These are phyloP conservation scores for Cyclostephanos tholiformis DNA, from an alignment of 108 stramenopile species.

Conservation along the genomic window DNA sequence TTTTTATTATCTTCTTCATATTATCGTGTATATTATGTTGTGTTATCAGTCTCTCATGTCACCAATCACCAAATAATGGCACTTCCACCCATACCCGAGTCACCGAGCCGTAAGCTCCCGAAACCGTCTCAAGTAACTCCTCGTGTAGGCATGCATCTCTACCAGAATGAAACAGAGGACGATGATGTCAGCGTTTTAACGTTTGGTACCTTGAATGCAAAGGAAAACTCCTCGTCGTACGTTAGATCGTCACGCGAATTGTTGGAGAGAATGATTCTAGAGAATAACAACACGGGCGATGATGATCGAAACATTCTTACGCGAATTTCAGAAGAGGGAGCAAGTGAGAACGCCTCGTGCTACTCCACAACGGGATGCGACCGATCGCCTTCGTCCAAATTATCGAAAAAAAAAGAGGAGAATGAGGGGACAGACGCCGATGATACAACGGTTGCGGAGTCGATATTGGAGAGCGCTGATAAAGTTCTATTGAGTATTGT, in stretches of 20 bases:
- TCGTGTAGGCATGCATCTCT: constrained; percentile 16
- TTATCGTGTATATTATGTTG: too few species aligned
- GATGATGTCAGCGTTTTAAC: constrained; percentile 28
- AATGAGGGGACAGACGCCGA: constrained; percentile 2
- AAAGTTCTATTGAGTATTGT: constrained; percentile 12
- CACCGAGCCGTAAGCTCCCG: constrained; percentile 1
- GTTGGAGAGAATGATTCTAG: background rate
- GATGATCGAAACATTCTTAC: constrained; percentile 8
- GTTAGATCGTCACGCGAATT: background rate
- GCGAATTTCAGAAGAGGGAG: constrained; percentile 20
- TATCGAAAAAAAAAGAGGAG: background rate
- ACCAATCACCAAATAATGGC: constrained; percentile 1
- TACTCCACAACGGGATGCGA: background rate
- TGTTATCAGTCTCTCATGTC: too few species aligned
- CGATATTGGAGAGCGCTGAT: constrained; percentile 20
- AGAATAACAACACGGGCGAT: background rate
- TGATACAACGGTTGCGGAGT: constrained; percentile 22
- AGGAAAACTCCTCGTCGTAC: background rate
- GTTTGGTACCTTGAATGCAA: constrained; percentile 18
- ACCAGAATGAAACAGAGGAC: constrained; percentile 5
- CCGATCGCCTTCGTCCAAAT: background rate
- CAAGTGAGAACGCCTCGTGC: background rate
- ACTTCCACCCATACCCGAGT: constrained; percentile 4
- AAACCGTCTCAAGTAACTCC: background rate
- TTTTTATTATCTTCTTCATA: too few species aligned